These are phyloP conservation scores for Forsythia suspensa DNA, from an alignment of 257 asterid genomes.

Conservation along the genomic window DNA sequence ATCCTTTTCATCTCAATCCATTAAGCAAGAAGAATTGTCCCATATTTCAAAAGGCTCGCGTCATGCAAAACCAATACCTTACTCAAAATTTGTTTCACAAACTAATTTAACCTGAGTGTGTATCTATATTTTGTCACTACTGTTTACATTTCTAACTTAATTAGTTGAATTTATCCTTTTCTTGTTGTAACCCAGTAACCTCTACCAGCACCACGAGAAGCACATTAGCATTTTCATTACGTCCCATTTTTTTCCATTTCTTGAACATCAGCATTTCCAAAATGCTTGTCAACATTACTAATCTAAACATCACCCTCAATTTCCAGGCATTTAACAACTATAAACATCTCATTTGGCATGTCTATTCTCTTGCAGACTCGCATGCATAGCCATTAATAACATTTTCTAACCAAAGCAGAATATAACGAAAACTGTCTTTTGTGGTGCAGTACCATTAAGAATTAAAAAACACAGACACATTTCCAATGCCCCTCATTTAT, in stretches of 20 bases:
- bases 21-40: neutral
- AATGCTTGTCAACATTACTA: neutral
- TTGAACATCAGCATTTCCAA: neutral
- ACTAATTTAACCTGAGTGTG: neutral
- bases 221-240: neutral
- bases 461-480: neutral
- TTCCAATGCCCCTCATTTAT: neutral
- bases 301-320: neutral
- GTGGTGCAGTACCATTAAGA: neutral
- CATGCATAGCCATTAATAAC: neutral
- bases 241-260: neutral
- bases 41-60: neutral
- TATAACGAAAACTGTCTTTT: neutral
- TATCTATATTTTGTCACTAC: neutral
- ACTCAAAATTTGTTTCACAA: neutral
- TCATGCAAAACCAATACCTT: slow-evolving; percentile 5
- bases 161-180: no score
- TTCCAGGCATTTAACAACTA: neutral
- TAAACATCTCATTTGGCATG: slow-evolving; percentile 3
- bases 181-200: no score
- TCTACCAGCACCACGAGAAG: no score
- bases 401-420: neutral
- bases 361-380: neutral
- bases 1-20: neutral
- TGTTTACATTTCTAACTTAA: no score